These are phyloP conservation scores for Boletus insuetus DNA, from an alignment of 768 basidiomycete genomes.

Conservation along the genomic window DNA sequence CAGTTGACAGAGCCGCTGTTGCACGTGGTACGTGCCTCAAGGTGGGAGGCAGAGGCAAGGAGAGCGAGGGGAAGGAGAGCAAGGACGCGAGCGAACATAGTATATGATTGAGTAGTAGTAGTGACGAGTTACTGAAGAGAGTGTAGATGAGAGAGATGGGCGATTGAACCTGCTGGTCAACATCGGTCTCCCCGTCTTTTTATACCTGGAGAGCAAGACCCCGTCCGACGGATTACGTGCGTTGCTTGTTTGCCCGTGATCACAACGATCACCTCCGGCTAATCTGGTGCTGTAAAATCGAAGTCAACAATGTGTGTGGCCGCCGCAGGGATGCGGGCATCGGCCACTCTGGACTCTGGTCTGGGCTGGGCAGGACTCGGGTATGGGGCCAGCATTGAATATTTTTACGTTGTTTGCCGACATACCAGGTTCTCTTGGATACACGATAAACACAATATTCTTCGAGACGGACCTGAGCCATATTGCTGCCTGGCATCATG, in stretches of 20 bases:
- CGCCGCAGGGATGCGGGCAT: background rate
- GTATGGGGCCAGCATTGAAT: background rate
- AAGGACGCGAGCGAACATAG: no score
- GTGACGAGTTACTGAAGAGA: no score
- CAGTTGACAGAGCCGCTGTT: no score
- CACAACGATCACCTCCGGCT: background rate
- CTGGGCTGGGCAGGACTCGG: background rate
- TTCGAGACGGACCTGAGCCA: no score
- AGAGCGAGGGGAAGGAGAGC: no score
- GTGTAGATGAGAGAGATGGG: no score
- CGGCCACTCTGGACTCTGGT: background rate
- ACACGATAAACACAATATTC: no score
- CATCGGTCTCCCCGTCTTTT: background rate
- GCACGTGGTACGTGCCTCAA: no score
- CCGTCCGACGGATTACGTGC: conserved; percentile 4
- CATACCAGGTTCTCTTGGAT: background rate
- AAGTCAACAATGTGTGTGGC: background rate
- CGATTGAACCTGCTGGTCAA: no score
- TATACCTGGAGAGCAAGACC: conserved; percentile 12
- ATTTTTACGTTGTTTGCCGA: background rate
- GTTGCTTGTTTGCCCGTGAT: background rate
- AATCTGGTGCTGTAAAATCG: conserved; percentile 1
- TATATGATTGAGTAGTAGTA: no score
- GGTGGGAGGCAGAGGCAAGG: no score
- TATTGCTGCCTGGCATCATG: no score